Evolutionary conservation across 305 asterid species (phyloP).

Genomic region (Fraxinus sp.): DNA sequence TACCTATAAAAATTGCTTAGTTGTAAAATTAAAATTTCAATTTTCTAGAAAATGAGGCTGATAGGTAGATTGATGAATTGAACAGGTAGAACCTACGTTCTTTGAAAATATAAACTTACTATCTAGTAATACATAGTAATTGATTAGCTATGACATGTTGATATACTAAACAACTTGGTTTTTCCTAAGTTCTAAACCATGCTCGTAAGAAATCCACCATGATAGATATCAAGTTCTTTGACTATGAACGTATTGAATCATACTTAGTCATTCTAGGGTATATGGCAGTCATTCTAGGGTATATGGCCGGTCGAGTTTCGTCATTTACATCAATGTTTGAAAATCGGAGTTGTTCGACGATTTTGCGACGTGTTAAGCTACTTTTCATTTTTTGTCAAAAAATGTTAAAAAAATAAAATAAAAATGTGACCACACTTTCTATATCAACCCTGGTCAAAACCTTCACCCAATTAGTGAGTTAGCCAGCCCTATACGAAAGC

Average conservation of each 20-base stretch:
- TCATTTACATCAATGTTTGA: background rate
- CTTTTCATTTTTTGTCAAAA: background rate
- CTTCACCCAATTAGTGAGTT: background rate
- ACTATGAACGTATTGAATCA: background rate
- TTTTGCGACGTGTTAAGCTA: background rate
- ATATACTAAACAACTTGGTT: background rate
- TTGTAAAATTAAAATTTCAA: background rate
- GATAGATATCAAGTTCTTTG: background rate
- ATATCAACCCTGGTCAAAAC: background rate
- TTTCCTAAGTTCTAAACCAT: background rate
- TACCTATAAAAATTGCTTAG: background rate
- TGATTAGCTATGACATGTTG: no score
- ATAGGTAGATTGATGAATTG: background rate
- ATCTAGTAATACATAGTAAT: no score
- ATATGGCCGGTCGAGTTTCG: background rate
- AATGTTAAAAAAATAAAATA: background rate
- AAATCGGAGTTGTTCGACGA: background rate
- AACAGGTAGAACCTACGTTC: background rate
- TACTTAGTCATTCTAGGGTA: background rate
- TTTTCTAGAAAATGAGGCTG: background rate
- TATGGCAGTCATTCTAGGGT: background rate
- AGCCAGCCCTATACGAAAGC: conserved; percentile 1
- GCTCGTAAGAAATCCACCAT: background rate
- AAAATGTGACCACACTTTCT: background rate
- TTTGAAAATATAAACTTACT: background rate